These are phyloP conservation scores for Lasiosphaeria hispida DNA, from an alignment of 495 filamentous ascomycete species.

Conservation along the genomic window DNA sequence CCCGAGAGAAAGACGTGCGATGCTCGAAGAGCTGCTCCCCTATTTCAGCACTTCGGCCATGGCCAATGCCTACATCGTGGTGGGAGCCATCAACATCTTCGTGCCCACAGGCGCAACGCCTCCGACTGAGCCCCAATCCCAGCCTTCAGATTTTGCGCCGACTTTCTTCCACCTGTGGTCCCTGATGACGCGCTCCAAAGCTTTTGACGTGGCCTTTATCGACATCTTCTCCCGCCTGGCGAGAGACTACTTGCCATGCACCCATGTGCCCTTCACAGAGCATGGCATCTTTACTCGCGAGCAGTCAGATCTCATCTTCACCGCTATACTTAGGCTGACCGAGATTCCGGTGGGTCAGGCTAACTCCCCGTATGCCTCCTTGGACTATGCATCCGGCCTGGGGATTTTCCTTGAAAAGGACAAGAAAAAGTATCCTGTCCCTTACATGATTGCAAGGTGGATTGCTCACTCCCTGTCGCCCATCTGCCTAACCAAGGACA, in stretches of 20 bases:
- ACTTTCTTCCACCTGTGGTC: slow-evolving; percentile 97
- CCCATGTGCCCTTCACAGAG: slow-evolving; percentile 77
- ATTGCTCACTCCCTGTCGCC: slow-evolving; percentile 93
- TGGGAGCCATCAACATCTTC: slow-evolving; percentile 78
- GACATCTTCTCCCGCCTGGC: slow-evolving; percentile 86
- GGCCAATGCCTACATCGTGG: slow-evolving; percentile 83
- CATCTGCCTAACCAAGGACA: slow-evolving; percentile 68
- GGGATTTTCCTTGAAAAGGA: slow-evolving; percentile 87
- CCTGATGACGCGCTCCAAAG: slow-evolving; percentile 82
- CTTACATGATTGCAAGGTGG: slow-evolving; percentile 92
- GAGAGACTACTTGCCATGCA: slow-evolving; percentile 71
- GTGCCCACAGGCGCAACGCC: slow-evolving; percentile 82
- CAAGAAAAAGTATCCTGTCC: slow-evolving; percentile 83
- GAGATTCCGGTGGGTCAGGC: slow-evolving; percentile 98
- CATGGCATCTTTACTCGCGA: slow-evolving; percentile 90
- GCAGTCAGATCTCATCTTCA: slow-evolving; percentile 90
- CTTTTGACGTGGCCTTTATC: slow-evolving; percentile 81
- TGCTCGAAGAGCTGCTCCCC: slow-evolving; percentile 94
- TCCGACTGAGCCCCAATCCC: slow-evolving; percentile 64
- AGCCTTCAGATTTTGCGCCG: slow-evolving; percentile 80
- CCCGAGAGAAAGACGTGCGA: slow-evolving; percentile 75
- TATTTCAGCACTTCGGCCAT: slow-evolving; percentile 92
- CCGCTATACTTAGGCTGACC: slow-evolving; percentile 79
- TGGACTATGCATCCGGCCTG: slow-evolving; percentile 80
- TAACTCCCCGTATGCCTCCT: slow-evolving; percentile 83